Percentiles rank a stretch among this genome's conserved stretches.
These are phyloP conservation scores for Aspergillus ustus DNA, from an alignment of 2,329 filamentous ascomycete species.

Conservation along the genomic window DNA sequence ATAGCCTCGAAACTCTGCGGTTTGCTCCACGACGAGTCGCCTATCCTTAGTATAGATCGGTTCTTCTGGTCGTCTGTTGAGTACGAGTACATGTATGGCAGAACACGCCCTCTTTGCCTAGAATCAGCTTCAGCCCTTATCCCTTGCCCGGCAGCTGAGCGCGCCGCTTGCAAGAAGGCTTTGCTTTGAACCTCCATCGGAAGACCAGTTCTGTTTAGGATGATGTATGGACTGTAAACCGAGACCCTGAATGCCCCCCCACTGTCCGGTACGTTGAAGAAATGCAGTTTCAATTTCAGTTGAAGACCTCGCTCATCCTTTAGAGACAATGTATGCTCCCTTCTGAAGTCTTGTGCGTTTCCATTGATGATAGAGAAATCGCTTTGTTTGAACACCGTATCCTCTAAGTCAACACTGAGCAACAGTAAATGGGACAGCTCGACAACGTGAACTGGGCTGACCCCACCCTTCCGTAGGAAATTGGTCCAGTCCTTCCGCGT, in stretches of 20 bases:
- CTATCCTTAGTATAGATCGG: slow-evolving; percentile 82
- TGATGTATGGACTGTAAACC: slow-evolving; percentile 90
- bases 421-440: slow-evolving; percentile 92
- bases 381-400: slow-evolving; percentile 90
- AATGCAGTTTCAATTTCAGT: slow-evolving; percentile 84
- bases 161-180: slow-evolving; percentile 81
- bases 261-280: slow-evolving; percentile 85
- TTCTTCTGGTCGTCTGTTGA: slow-evolving; percentile 88
- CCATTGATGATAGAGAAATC: slow-evolving; percentile 98
- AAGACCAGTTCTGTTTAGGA: slow-evolving; percentile 93
- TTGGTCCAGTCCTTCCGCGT: slow-evolving; percentile 99
- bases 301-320: slow-evolving; percentile 83
- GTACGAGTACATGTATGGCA: slow-evolving; percentile 97
- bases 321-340: slow-evolving; percentile 76
- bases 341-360: slow-evolving; percentile 82
- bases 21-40: slow-evolving; percentile 93
- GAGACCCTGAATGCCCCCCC: slow-evolving; percentile 96
- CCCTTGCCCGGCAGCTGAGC: slow-evolving; percentile 80
- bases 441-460: slow-evolving; percentile 96
- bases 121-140: slow-evolving; percentile 61
- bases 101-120: slow-evolving; percentile 62
- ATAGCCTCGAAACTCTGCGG: slow-evolving; percentile 98
- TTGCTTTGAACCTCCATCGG: slow-evolving; percentile 88
- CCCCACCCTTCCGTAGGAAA: slow-evolving; percentile 92
- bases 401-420: slow-evolving; percentile 94